These are phyloP conservation scores for Trifolium dubium DNA, from an alignment of 306 rosid genomes.

Conservation along the genomic window DNA sequence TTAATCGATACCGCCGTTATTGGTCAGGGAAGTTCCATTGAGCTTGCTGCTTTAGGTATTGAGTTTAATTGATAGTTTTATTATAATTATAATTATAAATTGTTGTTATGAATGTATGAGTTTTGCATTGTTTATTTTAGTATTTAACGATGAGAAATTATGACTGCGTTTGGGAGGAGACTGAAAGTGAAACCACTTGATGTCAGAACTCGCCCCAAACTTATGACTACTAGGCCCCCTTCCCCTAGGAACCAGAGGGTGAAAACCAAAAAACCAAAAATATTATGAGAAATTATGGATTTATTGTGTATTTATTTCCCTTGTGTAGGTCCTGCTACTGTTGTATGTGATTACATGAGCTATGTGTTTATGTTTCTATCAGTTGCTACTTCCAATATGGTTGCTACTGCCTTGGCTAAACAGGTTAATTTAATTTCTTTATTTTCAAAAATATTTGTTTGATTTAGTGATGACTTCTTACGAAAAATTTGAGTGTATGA, in stretches of 20 bases:
- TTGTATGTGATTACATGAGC: conserved; percentile 80
- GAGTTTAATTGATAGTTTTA: background rate
- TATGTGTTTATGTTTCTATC: conserved; percentile 90
- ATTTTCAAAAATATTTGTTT: background rate
- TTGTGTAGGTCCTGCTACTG: conserved; percentile 82
- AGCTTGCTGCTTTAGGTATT: conserved; percentile 90
- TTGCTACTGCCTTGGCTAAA: conserved; percentile 85
- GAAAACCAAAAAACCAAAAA: no score
- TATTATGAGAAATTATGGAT: background rate
- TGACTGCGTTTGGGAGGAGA: no score
- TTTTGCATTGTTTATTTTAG: background rate
- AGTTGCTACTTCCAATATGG: conserved; percentile 92
- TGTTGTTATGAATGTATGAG: background rate
- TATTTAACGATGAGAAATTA: background rate
- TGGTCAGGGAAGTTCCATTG: conserved; percentile 88
- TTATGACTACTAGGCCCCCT: no score
- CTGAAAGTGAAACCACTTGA: no score
- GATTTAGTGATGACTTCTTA: background rate
- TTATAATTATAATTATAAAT: background rate
- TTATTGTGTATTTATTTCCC: conserved; percentile 21
- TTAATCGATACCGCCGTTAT: conserved; percentile 84
- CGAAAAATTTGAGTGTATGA: background rate
- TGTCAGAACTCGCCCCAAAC: no score
- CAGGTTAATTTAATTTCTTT: conserved; percentile 58
- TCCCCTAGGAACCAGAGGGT: no score